These are phyloP conservation scores for Xylaria acuta DNA, from an alignment of 495 filamentous ascomycete species.

Conservation along the genomic window DNA sequence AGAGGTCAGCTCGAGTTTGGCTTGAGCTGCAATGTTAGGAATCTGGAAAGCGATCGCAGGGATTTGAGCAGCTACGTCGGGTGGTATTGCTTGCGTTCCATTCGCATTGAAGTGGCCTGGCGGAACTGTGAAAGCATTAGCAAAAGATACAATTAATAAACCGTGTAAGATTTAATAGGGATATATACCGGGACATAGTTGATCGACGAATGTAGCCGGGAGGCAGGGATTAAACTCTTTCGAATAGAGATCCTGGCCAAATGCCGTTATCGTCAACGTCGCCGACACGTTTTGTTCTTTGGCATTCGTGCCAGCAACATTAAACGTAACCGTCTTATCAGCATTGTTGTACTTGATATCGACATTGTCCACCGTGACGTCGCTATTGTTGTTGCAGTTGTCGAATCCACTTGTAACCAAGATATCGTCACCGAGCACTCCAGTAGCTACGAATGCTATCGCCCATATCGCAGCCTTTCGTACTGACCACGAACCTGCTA, in stretches of 20 bases:
- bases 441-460: slow-evolving; percentile 41
- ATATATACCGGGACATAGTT: slow-evolving; percentile 81
- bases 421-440: slow-evolving; percentile 67
- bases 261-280: slow-evolving; percentile 78
- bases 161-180: slow-evolving; percentile 6
- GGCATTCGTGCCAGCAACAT: slow-evolving; percentile 79
- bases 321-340: slow-evolving; percentile 75
- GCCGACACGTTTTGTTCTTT: slow-evolving; percentile 83
- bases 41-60: slow-evolving; percentile 90
- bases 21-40: slow-evolving; percentile 88
- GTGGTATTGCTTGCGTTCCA: slow-evolving; percentile 72
- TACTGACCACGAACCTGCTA: slow-evolving; percentile 37
- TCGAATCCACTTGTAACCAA: slow-evolving; percentile 82
- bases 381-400: slow-evolving; percentile 69
- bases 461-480: slow-evolving; percentile 46
- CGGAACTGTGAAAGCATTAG: slow-evolving; percentile 65
- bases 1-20: slow-evolving; percentile 75
- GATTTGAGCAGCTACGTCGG: slow-evolving; percentile 72
- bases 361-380: slow-evolving; percentile 74
- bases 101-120: slow-evolving; percentile 73
- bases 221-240: slow-evolving; percentile 86
- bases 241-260: slow-evolving; percentile 81
- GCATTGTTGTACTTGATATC: slow-evolving; percentile 80
- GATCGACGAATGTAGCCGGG: slow-evolving; percentile 62
- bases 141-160: slow-evolving; percentile 10